Base-by-base conservation (phyloP, 257 asterid species). In the Avicennia marina region DNA sequence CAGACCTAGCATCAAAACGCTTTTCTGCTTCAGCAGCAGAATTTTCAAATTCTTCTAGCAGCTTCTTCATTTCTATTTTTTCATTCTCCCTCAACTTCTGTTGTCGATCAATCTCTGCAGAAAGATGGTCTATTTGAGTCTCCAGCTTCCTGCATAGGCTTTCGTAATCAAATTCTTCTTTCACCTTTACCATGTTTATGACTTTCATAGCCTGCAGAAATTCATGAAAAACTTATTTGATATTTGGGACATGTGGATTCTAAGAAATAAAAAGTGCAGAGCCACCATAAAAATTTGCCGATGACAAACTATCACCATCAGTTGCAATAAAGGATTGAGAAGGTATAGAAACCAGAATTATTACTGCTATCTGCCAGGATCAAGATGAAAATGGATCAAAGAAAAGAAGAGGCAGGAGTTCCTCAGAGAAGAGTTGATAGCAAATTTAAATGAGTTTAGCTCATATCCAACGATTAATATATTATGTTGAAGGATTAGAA, bases 161-260 rank as follows among this genome's bases (percentile, higher is more conserved):
- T 72, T 89, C 94, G 34, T 89, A 89, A 67, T 89, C 97, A 58
- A 86, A 89, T 71, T 89, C 95, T 80, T 89, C 97, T 73, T 87
- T 89, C 76, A 81, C 72, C 83, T 83, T 89, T 58, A 89, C 81
- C 1, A 60, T 60, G 70, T 86, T 89, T 45, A 86, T 77, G 39
- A 89, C 85, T 81, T 89, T 89, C 97, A 86, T 89, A 41, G 97
- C 97, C 97, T 89, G 87, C 74, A 73, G 55, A 71, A 64, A 54
- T 63, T 5, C 2, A 5, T 12, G 2, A 29, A 29, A 55, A 68
- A 56, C 22, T 58, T 45, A n/a, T n/a, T 27, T 20, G 15, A 46
- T 31, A 33, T 31, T 32, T 12, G 18, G 62, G 45, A 18, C 22
- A 34, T 19, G 34, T 31, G 34, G 34, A 5, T 24, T 11, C 11